Percentiles rank a stretch among this genome's conserved stretches.
These are phyloP conservation scores for Trichoderma sp. DNA, from an alignment of 2,329 filamentous ascomycete species.

Conservation along the genomic window DNA sequence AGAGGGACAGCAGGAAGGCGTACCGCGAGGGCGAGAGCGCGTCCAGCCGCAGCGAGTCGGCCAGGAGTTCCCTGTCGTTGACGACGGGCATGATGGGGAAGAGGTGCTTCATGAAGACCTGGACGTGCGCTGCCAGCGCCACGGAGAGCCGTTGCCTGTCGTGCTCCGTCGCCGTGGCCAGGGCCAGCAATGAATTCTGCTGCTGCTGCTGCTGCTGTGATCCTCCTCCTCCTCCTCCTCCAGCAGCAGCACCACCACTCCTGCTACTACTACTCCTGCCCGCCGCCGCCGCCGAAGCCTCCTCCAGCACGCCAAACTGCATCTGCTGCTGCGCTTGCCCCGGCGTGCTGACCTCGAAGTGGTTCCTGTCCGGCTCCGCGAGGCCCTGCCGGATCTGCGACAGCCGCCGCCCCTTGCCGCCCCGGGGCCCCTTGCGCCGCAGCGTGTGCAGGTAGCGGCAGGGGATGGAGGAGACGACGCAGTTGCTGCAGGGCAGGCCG, in stretches of 20 bases:
- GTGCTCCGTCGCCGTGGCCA: constrained; percentile 13
- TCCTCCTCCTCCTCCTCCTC: no score
- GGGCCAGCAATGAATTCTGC: constrained; percentile 5
- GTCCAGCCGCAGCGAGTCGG: constrained; percentile 35
- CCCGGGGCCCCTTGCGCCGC: constrained; percentile 37
- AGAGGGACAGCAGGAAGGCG: constrained; percentile 37
- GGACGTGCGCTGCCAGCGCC: constrained; percentile 36
- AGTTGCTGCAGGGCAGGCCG: constrained; percentile 38
- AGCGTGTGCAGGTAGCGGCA: constrained; percentile 40
- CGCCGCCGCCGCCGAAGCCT: not conserved
- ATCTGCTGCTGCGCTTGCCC: constrained; percentile 15
- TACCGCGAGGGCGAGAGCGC: constrained; percentile 36
- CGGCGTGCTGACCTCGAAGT: constrained; percentile 34
- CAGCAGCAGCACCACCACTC: no score
- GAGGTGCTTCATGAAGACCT: constrained; percentile 38
- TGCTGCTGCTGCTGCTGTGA: not conserved
- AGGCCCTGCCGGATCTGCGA: constrained; percentile 37
- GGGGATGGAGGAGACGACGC: constrained; percentile 34
- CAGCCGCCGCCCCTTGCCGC: constrained; percentile 37
- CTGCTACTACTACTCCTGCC: no score
- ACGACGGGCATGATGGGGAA: constrained; percentile 41
- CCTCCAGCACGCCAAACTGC: constrained; percentile 8
- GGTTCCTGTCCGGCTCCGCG: constrained; percentile 23
- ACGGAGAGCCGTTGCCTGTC: constrained; percentile 33
- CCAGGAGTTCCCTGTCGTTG: constrained; percentile 35